Evolutionary conservation across 2,329 filamentous ascomycete species (phyloP), one percentile per base, ranked within the genome.

Genomic region (Colletotrichum trifolii): DNA sequence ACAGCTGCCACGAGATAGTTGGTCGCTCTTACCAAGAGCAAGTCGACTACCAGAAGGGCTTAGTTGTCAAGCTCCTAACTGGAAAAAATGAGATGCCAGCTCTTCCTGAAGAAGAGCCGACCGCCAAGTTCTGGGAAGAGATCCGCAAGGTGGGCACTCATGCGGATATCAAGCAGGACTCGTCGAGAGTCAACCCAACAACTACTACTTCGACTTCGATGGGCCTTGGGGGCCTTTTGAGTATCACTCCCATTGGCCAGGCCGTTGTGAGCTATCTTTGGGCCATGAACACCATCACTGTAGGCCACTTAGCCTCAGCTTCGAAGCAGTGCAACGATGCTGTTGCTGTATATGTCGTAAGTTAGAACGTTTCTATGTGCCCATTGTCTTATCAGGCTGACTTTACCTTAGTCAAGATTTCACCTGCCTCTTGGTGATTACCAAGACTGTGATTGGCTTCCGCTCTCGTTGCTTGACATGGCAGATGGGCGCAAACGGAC

Each of bases 401-500:
- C 38, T n/a, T 47, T 25, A 12, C 15, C 15, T 10, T 38, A 65
- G 63, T 65, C 63, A 6, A 35, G 40, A 7, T 65, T 65, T 34
- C 40, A 65, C 17, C 36, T 65, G 5, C 58, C 46, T 6, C 17
- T 13, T 2, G 52, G 63, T 8, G 47, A 63, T 8, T 65, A 52
- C 15, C 59, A 56, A 25, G 47, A 52, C 13, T 65, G 63, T 33
- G 58, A 65, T 12, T 52, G 42, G 54, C 47, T 25, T 12, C 38
- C 43, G 1, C 11, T 13, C 3, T n/a, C 8, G 1, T 8, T 55
- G 3, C 9, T 8, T 3, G n/a, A 36, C n/a, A 61, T 52, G 38
- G n/a, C 42, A 6, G n/a, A 54, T 3, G 39, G n/a, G 8, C n/a
- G 47, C 3, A 35, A 4, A 4, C 25, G 10, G 13, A 55, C 36